A percentile compares a stretch with the other conserved stretches of the same genome.
Conservation (phyloP, 495 filamentous ascomycete genomes). For the Sordaria brevicollis region DNA sequence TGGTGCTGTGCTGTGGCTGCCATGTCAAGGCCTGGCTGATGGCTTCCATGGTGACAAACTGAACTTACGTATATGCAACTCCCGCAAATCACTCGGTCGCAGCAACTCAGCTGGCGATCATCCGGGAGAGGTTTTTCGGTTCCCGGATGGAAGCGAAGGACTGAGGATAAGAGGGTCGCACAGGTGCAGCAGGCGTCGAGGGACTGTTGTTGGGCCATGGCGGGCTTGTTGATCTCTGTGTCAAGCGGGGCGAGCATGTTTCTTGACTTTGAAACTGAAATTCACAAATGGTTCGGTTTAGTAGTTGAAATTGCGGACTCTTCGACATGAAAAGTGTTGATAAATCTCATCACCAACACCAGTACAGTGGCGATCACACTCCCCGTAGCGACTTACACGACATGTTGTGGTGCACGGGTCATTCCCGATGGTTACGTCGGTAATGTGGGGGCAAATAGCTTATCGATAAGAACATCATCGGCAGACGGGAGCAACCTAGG, state of each 20-base stretch:
- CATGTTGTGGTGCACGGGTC: neutral
- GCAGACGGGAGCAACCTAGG: too few species aligned
- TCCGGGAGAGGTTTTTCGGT: constrained; percentile 44
- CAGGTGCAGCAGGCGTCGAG: constrained; percentile 55
- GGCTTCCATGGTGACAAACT: neutral
- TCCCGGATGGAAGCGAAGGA: constrained; percentile 29
- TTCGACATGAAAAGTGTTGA: neutral
- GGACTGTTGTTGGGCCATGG: constrained; percentile 1
- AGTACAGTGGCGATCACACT: neutral
- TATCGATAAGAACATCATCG: neutral
- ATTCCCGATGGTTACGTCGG: neutral
- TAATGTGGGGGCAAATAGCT: neutral
- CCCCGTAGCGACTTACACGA: neutral
- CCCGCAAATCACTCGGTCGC: constrained; percentile 55
- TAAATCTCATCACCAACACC: neutral
- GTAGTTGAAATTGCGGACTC: neutral
- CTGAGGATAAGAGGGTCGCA: constrained; percentile 43
- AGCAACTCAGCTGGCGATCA: constrained; percentile 50
- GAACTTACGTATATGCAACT: constrained; percentile 52
- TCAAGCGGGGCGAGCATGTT: neutral
- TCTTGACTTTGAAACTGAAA: neutral
- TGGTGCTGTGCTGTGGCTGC: neutral
- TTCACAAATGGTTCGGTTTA: neutral
- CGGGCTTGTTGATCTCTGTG: neutral
- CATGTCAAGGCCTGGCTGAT: neutral